Percentiles rank a stretch among this genome's conserved stretches.
Evolutionary conservation across 441 rosid genomes (phyloP).

Genomic region (Breynia disticha): DNA sequence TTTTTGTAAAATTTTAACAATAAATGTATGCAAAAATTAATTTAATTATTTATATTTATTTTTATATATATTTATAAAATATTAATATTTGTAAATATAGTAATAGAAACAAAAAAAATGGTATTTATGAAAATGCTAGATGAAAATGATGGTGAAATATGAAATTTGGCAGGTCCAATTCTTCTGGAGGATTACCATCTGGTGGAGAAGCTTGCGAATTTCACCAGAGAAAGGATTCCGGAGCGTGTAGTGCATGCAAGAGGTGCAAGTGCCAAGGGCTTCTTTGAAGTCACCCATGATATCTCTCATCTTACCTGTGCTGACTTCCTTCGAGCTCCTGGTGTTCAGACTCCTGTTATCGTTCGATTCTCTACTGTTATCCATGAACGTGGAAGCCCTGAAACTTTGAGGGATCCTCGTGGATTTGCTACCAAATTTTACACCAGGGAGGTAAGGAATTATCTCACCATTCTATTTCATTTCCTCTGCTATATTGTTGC

Average conservation of each 20-base stretch:
- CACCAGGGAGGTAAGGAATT: constrained; percentile 86
- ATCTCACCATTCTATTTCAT: too few relatives aligned
- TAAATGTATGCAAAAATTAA: too few relatives aligned
- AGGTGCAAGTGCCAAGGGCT: too few relatives aligned
- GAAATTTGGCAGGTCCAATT: constrained; percentile 56
- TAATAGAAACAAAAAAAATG: too few relatives aligned
- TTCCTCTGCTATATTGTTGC: not conserved
- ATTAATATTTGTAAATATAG: too few relatives aligned
- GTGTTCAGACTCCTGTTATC: constrained; percentile 91
- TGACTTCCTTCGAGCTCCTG: constrained; percentile 91
- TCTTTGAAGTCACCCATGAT: too few relatives aligned
- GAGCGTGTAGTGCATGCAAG: constrained; percentile 99
- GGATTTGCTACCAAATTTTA: constrained; percentile 97
- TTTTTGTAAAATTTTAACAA: too few relatives aligned
- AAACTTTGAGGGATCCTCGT: constrained; percentile 94
- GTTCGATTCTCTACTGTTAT: constrained; percentile 88
- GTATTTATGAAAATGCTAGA: not conserved
- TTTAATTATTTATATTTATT: too few relatives aligned
- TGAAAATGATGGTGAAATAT: not conserved
- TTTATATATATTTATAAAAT: too few relatives aligned
- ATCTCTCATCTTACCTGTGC: constrained; percentile 70
- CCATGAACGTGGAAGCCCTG: constrained; percentile 94
- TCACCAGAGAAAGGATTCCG: constrained; percentile 89
- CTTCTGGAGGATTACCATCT: constrained; percentile 96
- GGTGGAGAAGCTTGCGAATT: constrained; percentile 83